Conservation (phyloP, 2,329 filamentous ascomycete genomes). For the Hymenotorrendiella dingleyae region DNA sequence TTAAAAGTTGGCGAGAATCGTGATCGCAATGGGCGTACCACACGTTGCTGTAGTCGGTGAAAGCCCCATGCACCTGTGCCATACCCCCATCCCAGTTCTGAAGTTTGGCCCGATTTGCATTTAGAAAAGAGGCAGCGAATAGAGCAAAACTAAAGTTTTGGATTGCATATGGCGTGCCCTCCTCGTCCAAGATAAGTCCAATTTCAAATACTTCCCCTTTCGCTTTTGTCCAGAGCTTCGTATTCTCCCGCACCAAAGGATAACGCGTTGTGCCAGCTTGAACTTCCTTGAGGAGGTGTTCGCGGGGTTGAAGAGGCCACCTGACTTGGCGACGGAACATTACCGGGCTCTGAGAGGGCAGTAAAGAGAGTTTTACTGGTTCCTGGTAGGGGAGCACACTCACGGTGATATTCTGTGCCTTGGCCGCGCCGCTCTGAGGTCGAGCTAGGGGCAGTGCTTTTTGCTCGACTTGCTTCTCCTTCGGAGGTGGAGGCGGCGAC, state of each 20-base stretch:
- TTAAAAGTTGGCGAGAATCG: not conserved
- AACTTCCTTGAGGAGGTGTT: not conserved
- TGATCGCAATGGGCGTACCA: conserved; percentile 5
- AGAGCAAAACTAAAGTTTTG: conserved; percentile 9
- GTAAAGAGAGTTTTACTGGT: not conserved
- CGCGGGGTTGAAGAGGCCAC: not conserved
- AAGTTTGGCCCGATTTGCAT: not conserved
- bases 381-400: not conserved
- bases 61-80: conserved; percentile 3
- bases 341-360: not conserved
- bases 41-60: conserved; percentile 1
- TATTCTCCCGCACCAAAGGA: not conserved
- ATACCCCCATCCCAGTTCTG: not conserved
- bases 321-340: too few species aligned
- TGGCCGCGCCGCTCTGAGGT: not conserved
- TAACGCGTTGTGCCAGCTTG: not conserved
- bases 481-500: not conserved
- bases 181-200: not conserved
- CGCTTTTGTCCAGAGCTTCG: not conserved
- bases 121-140: conserved; percentile 6
- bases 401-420: not conserved
- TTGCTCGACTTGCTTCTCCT: not conserved
- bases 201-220: conserved; percentile 1
- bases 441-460: not conserved
- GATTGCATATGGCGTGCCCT: conserved; percentile 6